phyloP scores from a whole-genome alignment of 495 filamentous ascomycete species.

The Apodospora peruviana region DNA sequence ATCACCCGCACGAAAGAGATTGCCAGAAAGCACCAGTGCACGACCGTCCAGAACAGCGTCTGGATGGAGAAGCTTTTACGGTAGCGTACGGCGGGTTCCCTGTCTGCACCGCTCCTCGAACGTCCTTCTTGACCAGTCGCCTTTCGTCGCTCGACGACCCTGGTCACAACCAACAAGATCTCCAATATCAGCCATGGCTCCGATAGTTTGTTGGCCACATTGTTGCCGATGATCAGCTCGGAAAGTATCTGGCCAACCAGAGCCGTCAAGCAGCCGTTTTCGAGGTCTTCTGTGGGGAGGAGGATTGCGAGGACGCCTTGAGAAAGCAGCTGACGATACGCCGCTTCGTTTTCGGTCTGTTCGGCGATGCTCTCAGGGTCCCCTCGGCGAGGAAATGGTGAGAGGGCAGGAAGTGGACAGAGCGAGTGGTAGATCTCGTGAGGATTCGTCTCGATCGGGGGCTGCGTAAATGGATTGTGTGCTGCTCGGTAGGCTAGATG shows the following conservation, averaged over 20 bases:
- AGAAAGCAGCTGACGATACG: constrained; percentile 76
- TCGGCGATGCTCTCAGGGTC: constrained; percentile 45
- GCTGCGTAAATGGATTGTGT: constrained; percentile 46
- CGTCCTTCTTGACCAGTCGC: constrained; percentile 1
- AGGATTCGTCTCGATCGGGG: constrained; percentile 51
- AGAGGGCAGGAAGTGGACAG: constrained; percentile 71
- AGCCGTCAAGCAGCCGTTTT: constrained; percentile 74
- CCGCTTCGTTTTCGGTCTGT: constrained; percentile 69
- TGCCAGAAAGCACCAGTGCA: constrained; percentile 64
- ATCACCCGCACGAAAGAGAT: constrained; percentile 61
- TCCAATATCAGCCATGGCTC: constrained; percentile 86
- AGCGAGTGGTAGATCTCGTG: constrained; percentile 77
- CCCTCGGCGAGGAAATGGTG: constrained; percentile 59
- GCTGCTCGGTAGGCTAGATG: constrained; percentile 50
- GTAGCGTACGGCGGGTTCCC: constrained; percentile 3
- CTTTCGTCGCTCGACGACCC: constrained; percentile 13
- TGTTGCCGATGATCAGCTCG: constrained; percentile 75
- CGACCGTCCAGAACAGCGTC: constrained; percentile 57
- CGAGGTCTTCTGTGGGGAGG: constrained; percentile 85
- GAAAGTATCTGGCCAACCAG: constrained; percentile 81
- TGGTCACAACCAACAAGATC: constrained; percentile 54
- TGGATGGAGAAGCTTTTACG: constrained; percentile 30
- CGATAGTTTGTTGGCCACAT: constrained; percentile 68
- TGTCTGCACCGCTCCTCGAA: constrained; percentile 5
- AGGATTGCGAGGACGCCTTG: constrained; percentile 73